These are phyloP conservation scores for Geosmithia putterillii DNA, from an alignment of 2,329 filamentous ascomycete genomes.

Conservation along the genomic window DNA sequence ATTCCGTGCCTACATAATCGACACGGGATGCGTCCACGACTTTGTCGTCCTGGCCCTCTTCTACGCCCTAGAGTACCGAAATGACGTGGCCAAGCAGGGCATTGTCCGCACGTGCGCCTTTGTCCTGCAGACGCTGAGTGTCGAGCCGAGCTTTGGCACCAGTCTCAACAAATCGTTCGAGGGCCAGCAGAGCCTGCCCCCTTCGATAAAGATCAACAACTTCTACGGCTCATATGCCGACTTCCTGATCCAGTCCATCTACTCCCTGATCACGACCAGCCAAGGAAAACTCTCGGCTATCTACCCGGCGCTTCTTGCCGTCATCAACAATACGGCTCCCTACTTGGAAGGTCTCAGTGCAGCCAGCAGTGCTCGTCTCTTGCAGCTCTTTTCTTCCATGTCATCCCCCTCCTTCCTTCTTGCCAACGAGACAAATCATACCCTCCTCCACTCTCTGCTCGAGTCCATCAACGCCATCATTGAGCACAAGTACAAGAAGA, in stretches of 20 bases:
- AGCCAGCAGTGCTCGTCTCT: constrained; percentile 64
- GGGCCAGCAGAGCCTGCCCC: constrained; percentile 75
- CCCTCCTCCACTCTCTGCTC: constrained; percentile 66
- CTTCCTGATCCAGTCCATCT: constrained; percentile 90
- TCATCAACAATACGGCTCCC: constrained; percentile 87
- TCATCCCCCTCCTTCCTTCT: constrained; percentile 85
- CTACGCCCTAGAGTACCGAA: constrained; percentile 82
- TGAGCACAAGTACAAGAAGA: constrained; percentile 76
- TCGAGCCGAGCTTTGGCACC: constrained; percentile 80
- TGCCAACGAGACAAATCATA: constrained; percentile 84
- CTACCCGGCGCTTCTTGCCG: constrained; percentile 81
- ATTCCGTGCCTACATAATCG: constrained; percentile 92
- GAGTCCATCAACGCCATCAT: constrained; percentile 84
- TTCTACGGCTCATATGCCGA: constrained; percentile 90
- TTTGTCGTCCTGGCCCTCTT: constrained; percentile 85
- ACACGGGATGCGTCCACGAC: constrained; percentile 86
- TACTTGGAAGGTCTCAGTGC: constrained; percentile 68
- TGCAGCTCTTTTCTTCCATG: constrained; percentile 86
- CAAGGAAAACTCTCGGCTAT: constrained; percentile 84
- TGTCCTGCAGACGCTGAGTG: constrained; percentile 84
- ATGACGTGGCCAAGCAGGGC: constrained; percentile 78
- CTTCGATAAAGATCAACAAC: constrained; percentile 66
- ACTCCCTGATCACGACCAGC: constrained; percentile 79
- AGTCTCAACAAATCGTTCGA: constrained; percentile 84
- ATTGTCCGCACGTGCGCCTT: constrained; percentile 97